Evolutionary conservation across 2,329 filamentous ascomycete species (phyloP).

Genomic region (Chaetomium strumarium): DNA sequence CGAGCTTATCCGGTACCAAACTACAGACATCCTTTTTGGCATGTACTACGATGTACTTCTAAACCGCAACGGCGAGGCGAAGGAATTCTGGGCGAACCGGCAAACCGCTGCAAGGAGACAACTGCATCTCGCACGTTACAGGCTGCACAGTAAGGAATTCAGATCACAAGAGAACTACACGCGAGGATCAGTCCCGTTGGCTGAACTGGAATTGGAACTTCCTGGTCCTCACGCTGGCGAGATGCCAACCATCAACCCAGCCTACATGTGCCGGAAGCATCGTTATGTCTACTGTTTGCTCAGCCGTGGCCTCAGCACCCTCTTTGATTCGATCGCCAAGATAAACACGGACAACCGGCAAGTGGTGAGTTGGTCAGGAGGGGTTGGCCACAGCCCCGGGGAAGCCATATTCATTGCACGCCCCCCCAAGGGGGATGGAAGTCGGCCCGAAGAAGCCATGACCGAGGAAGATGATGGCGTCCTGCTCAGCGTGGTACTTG

Average conservation of each 20-base stretch:
- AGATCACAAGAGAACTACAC: not conserved
- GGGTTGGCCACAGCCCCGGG: slow-evolving; percentile 56
- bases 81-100: slow-evolving; percentile 38
- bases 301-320: slow-evolving; percentile 51
- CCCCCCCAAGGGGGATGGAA: slow-evolving; percentile 27
- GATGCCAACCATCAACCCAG: slow-evolving; percentile 3
- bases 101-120: slow-evolving; percentile 16
- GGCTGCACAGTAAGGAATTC: slow-evolving; percentile 34
- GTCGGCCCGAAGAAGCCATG: slow-evolving; percentile 2
- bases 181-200: not conserved
- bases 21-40: slow-evolving; percentile 56
- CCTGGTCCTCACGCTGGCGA: slow-evolving; percentile 38
- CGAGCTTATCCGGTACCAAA: slow-evolving; percentile 60
- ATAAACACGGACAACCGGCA: slow-evolving; percentile 1
- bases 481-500: slow-evolving; percentile 56
- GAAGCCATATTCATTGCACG: slow-evolving; percentile 62
- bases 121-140: slow-evolving; percentile 40
- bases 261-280: slow-evolving; percentile 32
- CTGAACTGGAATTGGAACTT: slow-evolving; percentile 33
- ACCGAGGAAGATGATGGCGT: slow-evolving; percentile 31
- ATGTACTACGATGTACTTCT: slow-evolving; percentile 67
- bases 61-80: slow-evolving; percentile 42
- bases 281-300: slow-evolving; percentile 30
- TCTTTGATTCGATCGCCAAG: slow-evolving; percentile 59
- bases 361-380: slow-evolving; percentile 34